A percentile compares a stretch with the other conserved stretches of the same genome.
These are phyloP conservation scores for Theobroma cacao DNA, from an alignment of 345 rosid genomes.

Conservation along the genomic window DNA sequence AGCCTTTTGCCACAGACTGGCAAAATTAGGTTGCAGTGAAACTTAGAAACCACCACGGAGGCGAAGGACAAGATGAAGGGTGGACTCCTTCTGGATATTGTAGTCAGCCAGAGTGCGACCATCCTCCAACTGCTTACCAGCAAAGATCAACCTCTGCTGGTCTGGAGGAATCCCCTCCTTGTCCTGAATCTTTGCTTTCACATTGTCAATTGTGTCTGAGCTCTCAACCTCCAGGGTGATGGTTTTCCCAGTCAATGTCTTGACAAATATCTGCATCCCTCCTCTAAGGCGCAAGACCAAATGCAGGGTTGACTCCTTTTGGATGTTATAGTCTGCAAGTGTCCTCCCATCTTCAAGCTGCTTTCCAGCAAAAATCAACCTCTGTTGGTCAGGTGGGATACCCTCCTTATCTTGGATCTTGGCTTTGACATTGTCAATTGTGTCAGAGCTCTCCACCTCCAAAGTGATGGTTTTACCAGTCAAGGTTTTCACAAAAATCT, in stretches of 20 bases:
- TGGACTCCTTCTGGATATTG: conserved; percentile 46
- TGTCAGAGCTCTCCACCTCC: conserved; percentile 15
- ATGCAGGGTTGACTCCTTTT: conserved; percentile 16
- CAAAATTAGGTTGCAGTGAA: background rate
- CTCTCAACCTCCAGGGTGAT: conserved; percentile 44
- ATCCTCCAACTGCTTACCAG: conserved; percentile 49
- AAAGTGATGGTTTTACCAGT: conserved; percentile 8
- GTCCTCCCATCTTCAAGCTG: conserved; percentile 12
- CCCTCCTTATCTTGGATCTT: conserved; percentile 16
- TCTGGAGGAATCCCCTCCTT: conserved; percentile 53
- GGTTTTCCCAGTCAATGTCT: conserved; percentile 22
- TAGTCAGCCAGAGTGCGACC: conserved; percentile 50
- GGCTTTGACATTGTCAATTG: background rate
- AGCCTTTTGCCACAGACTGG: background rate
- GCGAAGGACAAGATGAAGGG: conserved; percentile 54
- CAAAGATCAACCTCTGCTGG: conserved; percentile 49
- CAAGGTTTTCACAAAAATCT: conserved; percentile 12
- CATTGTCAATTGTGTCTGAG: conserved; percentile 48
- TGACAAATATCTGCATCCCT: conserved; percentile 31
- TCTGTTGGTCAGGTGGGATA: conserved; percentile 10
- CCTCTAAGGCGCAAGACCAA: conserved; percentile 17
- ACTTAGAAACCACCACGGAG: conserved; percentile 50
- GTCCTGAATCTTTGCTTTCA: conserved; percentile 49
- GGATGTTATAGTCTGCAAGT: conserved; percentile 9
- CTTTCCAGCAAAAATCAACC: conserved; percentile 11